Evolutionary conservation across 371 early-diverging fungal genomes (phyloP), one percentile per base, ranked within the genome.

Genomic region (Mortierella sp.): DNA sequence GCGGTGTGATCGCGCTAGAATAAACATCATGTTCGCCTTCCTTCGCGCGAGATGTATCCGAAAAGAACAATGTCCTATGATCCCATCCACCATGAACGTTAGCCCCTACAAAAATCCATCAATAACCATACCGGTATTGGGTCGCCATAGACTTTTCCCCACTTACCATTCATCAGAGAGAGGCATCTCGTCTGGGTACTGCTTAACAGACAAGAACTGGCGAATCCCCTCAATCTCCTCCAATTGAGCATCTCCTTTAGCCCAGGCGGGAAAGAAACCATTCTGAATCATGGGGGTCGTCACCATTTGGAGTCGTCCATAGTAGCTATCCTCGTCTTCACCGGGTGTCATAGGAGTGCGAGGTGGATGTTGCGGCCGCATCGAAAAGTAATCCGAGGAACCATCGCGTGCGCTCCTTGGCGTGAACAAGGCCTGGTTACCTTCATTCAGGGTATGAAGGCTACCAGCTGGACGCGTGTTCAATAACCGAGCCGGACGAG

Each of bases 31-130:
- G 74, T 18, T 64, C 62, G 14, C 63, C 34, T 45, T 72, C 69
- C 55, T 82, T 79, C 54, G 82, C 71, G 2, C 69, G 61, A 6
- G 78, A 74, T 13, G 82, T 84, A 47, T 86, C 86, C 46, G 82
- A 82, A 61, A 86, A 86, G 70, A 84, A 83, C 34, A 87, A 72
- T 0, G 72, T 73, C 78, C 76, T 76, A 49, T 10, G 34, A 34
- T 34, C n/a, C n/a, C n/a, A n/a, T n/a, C n/a, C n/a, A n/a, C n/a
- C n/a, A n/a, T n/a, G n/a, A n/a, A n/a, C n/a, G n/a, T n/a, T n/a
- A n/a, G n/a, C n/a, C n/a, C n/a, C n/a, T n/a, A n/a, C n/a, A n/a
- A n/a, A n/a, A n/a, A n/a, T n/a, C n/a, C n/a, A n/a, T n/a, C n/a
- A n/a, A n/a, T n/a, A n/a, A n/a, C n/a, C n/a, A n/a, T n/a, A n/a